Evolutionary conservation across 2,329 filamentous ascomycete species (phyloP), one percentile per base, ranked within the genome.

Genomic region (Cladosporium colombiae): DNA sequence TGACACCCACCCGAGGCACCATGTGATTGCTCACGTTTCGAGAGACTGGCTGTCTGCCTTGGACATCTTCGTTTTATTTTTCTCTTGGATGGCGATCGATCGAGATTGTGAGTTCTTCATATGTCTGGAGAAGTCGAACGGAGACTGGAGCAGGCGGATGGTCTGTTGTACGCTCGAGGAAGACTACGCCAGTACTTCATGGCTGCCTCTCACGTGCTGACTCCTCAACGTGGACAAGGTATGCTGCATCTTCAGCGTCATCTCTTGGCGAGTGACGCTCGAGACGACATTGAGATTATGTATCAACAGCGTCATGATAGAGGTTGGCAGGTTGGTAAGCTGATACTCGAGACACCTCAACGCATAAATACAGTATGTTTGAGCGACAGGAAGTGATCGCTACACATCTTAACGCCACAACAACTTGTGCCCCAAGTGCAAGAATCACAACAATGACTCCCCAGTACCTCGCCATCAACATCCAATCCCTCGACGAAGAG

Each of bases 211-310:
- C 40, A 46, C 40, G 40, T 46, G 40, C 40, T 46, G 40, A 46
- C 35, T 40, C 35, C 16, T 40, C 35, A 40, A 40, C 16, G 14
- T n/a, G 6, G 27, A 29, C 27, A 29, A 29, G 27, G 27, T 29
- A 46, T 13, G 40, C 40, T 46, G 49, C 23, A 21, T 23, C 52
- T 31, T 14, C 35, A 59, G 56, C 56, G 56, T 59, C 56, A 59
- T 59, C 23, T 27, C 56, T 40, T 40, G 35, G 31, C 35, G 35
- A 2, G 37, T 44, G 56, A 59, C 25, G 56, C 56, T 40, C 35
- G 16, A 27, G 56, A 29, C n/a, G 56, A 46, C 16, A 46, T 8
- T 18, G 35, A 2, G 35, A 40, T n/a, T 44, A n/a, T 25, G 25
- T 25, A 40, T 23, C 33, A 21, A 37, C 23, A 44, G 37, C 56